Evolutionary conservation across 1,139 yeast genomes (phyloP).

Genomic region (Spencermartinsiella ligniputridi): DNA sequence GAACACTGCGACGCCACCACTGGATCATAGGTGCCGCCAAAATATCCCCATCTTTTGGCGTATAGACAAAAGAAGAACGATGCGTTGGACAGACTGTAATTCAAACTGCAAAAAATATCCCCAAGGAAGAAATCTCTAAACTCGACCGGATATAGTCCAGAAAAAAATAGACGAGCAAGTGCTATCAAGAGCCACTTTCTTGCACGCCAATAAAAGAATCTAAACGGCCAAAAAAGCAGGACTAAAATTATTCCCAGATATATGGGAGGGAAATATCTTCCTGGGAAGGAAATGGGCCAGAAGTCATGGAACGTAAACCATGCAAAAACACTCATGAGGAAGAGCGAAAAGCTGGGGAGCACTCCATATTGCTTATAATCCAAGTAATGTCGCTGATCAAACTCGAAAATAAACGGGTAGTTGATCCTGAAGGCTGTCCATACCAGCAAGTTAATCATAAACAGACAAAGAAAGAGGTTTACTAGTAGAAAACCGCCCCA

Average conservation of each 20-base stretch:
- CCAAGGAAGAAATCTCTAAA: slow-evolving; percentile 92
- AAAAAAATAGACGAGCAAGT: slow-evolving; percentile 63
- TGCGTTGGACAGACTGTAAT: slow-evolving; percentile 81
- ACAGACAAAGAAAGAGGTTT: slow-evolving; percentile 53
- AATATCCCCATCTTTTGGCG: slow-evolving; percentile 54
- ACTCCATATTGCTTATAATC: slow-evolving; percentile 62
- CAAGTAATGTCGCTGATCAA: slow-evolving; percentile 65
- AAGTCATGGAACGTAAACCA: slow-evolving; percentile 75
- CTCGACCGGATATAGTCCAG: slow-evolving; percentile 92
- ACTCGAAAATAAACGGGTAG: slow-evolving; percentile 89
- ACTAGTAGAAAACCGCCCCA: slow-evolving; percentile 89
- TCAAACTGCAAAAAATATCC: slow-evolving; percentile 81
- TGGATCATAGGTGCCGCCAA: slow-evolving; percentile 39
- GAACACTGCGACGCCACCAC: slow-evolving; percentile 56
- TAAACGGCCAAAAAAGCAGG: slow-evolving; percentile 57
- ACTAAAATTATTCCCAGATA: slow-evolving; percentile 53
- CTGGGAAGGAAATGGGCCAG: slow-evolving; percentile 58
- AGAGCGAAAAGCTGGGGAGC: slow-evolving; percentile 56
- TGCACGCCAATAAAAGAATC: slow-evolving; percentile 48
- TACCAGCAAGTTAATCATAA: slow-evolving; percentile 63
- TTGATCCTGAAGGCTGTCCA: slow-evolving; percentile 77
- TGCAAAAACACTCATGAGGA: slow-evolving; percentile 53
- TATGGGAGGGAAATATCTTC: slow-evolving; percentile 78
- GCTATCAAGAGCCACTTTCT: slow-evolving; percentile 75
- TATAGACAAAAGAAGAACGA: slow-evolving; percentile 84